These are phyloP conservation scores for Mycena sp. DNA, from an alignment of 1,284 basidiomycete species.

Conservation along the genomic window DNA sequence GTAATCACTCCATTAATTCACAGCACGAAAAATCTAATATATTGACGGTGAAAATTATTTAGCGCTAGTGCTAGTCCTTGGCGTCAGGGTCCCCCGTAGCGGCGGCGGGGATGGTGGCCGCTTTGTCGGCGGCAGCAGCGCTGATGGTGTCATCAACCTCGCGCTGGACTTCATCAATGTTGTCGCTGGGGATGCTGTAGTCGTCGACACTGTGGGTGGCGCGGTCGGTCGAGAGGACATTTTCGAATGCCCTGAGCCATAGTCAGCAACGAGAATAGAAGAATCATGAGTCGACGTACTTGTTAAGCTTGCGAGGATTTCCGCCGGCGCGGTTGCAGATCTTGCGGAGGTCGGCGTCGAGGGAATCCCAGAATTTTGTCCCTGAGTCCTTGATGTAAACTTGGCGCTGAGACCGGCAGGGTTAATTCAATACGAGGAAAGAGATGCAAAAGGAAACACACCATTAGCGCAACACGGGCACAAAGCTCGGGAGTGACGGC, in stretches of 20 bases:
- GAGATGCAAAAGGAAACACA: background rate
- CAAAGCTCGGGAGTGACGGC: background rate
- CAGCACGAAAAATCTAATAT: background rate
- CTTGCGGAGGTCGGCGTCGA: background rate
- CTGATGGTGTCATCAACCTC: background rate
- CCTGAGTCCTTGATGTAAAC: background rate
- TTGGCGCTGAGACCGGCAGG: background rate
- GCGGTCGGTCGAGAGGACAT: background rate
- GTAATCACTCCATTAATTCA: background rate
- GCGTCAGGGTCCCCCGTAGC: no score
- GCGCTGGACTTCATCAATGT: background rate
- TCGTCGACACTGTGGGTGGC: background rate
- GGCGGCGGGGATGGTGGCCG: no score
- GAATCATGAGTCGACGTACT: background rate
- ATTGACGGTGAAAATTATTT: no score
- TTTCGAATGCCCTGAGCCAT: slow-evolving; percentile 4
- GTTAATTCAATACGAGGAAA: background rate
- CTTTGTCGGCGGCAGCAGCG: no score
- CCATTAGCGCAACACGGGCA: no score
- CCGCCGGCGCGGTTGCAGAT: slow-evolving; percentile 6
- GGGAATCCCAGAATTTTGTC: background rate
- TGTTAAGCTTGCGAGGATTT: background rate
- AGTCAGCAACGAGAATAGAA: background rate
- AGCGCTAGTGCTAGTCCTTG: no score
- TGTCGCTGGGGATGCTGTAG: background rate